These are phyloP conservation scores for Podospora pseudopauciseta DNA, from an alignment of 495 filamentous ascomycete genomes.

Conservation along the genomic window DNA sequence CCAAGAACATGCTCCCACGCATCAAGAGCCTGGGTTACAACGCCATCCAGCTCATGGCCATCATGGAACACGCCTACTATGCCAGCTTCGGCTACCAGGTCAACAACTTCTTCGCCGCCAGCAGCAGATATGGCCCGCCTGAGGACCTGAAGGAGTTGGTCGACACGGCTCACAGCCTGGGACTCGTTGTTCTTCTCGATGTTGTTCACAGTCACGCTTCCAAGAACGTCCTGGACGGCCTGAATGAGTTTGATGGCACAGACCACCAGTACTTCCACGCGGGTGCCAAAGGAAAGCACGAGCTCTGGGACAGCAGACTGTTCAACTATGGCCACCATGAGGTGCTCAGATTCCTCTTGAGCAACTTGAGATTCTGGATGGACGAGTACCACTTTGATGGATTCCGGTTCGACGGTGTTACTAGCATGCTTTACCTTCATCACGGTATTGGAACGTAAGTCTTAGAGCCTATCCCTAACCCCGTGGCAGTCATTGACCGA, in stretches of 20 bases:
- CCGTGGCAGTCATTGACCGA: conserved; percentile 7
- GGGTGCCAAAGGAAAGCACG: conserved; percentile 77
- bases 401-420: conserved; percentile 96
- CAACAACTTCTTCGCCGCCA: conserved; percentile 97
- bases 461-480: not conserved
- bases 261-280: conserved; percentile 95
- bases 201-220: conserved; percentile 97
- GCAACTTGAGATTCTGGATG: conserved; percentile 98
- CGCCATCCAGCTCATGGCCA: conserved; percentile 95
- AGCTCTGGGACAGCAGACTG: conserved; percentile 90
- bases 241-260: conserved; percentile 92
- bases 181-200: conserved; percentile 87
- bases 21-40: conserved; percentile 93
- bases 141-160: conserved; percentile 96
- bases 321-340: conserved; percentile 98
- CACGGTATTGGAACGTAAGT: conserved; percentile 98
- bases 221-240: conserved; percentile 90
- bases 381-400: conserved; percentile 96
- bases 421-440: conserved; percentile 93
- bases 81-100: conserved; percentile 98
- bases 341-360: conserved; percentile 87
- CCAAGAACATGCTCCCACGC: conserved; percentile 80
- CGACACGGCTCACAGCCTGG: conserved; percentile 89
- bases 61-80: conserved; percentile 99
- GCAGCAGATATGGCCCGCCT: conserved; percentile 88